A percentile compares a stretch with the other conserved stretches of the same genome.
Conservation (phyloP, 2,329 filamentous ascomycete genomes). For the Talaromyces sp. region DNA sequence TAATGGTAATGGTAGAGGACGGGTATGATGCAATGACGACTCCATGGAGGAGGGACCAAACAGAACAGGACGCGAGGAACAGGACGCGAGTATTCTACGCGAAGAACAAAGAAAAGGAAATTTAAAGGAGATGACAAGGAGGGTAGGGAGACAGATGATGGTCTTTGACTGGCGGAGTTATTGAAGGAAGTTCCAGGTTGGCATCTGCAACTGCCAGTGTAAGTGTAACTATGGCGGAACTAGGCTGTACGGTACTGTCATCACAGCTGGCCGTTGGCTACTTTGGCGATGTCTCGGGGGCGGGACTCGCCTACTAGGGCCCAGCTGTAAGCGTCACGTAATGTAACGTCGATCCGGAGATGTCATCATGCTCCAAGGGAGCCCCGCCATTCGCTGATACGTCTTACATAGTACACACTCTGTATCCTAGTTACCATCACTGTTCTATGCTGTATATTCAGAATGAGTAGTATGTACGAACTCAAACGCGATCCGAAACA, state of each 20-base stretch:
- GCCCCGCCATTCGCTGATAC: constrained; percentile 3
- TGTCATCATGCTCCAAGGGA: neutral
- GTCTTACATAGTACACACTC: no score
- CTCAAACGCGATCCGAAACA: neutral
- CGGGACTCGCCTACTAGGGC: neutral
- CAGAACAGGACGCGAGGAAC: neutral
- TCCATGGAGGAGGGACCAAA: constrained; percentile 27
- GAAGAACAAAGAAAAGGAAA: neutral
- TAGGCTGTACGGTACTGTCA: constrained; percentile 5
- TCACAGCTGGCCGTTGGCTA: neutral
- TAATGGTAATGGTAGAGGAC: constrained; percentile 24
- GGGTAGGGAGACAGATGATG: neutral
- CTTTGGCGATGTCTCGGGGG: neutral
- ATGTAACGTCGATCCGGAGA: neutral
- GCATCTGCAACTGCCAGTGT: neutral
- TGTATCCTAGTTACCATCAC: neutral
- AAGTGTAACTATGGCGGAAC: neutral
- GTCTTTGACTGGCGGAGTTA: neutral
- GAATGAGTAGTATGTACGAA: neutral
- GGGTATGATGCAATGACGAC: constrained; percentile 32
- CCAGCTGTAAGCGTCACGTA: neutral
- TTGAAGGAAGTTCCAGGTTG: neutral
- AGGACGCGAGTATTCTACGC: neutral
- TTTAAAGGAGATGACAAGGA: neutral
- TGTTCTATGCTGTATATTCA: neutral